These are phyloP conservation scores for Pseudocercospora eumusae DNA, from an alignment of 2,329 filamentous ascomycete species.

Conservation along the genomic window DNA sequence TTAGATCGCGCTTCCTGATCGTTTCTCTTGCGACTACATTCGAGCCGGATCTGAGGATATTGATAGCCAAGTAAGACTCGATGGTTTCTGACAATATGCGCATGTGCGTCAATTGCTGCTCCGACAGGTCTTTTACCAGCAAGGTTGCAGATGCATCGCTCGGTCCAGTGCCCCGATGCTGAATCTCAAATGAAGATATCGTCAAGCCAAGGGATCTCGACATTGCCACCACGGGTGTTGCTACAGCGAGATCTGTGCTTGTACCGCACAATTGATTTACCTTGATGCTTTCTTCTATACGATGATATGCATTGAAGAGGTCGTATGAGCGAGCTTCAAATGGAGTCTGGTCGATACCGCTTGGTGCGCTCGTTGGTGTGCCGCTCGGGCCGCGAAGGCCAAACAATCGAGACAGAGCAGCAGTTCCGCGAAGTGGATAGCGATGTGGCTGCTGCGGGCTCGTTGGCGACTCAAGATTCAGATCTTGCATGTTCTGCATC, in stretches of 20 bases:
- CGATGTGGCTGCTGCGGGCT: conserved; percentile 20
- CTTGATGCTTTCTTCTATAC: conserved; percentile 58
- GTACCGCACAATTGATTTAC: conserved; percentile 48
- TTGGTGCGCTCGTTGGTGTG: not conserved
- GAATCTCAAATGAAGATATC: conserved; percentile 85
- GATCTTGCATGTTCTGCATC: conserved; percentile 35
- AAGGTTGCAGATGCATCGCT: conserved; percentile 65
- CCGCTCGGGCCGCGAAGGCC: conserved; percentile 15
- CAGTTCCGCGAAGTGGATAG: conserved; percentile 22
- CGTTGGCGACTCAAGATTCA: conserved; percentile 31
- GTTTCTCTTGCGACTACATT: conserved; percentile 41
- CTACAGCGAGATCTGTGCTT: conserved; percentile 21
- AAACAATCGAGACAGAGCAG: conserved; percentile 24
- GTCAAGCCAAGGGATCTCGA: conserved; percentile 69
- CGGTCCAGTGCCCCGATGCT: conserved; percentile 75
- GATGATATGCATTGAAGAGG: conserved; percentile 57
- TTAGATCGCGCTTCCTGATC: conserved; percentile 32
- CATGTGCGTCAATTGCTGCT: conserved; percentile 80
- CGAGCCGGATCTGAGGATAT: conserved; percentile 62
- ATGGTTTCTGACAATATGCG: conserved; percentile 87
- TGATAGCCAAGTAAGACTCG: conserved; percentile 78
- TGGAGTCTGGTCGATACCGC: conserved; percentile 7
- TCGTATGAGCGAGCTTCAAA: conserved; percentile 29
- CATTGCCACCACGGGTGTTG: conserved; percentile 30
- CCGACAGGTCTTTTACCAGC: conserved; percentile 79